Evolutionary conservation across 768 basidiomycete genomes (phyloP), one percentile per base, ranked within the genome.

Genomic region (Piloderma croceum): DNA sequence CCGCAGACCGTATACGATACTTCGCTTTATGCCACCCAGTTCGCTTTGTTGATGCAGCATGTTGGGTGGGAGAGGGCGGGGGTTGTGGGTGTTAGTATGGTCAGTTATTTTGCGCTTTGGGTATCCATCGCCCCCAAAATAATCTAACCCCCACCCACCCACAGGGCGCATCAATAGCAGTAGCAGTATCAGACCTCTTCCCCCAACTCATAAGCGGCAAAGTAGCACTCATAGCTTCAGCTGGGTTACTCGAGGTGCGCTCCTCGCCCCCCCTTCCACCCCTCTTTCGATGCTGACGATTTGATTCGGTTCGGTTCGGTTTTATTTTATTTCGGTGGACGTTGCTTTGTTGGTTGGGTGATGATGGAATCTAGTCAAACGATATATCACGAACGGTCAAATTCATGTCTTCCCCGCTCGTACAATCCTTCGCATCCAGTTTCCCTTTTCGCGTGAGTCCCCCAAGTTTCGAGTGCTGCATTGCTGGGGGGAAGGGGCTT

Each of bases 1-100:
- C 87, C 87, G 0, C 71, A 78, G 17, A 76, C 73, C 12, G 75
- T 71, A 3, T 86, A 90, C 56, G 73, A 85, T 46, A 61, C 74
- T 1, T 61, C 68, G 5, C 66, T 90, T 3, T 82, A 82, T 54
- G 77, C 78, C 1, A 79, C 77, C 0, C 87, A 90, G 51, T 80
- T 90, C n/a, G 88, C 88, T 0, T 70, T 89, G 5, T 73, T 90
- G 36, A 74, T 90, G 72, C 87, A 90, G 47, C 76, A 88, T 46
- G 58, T 89, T 34, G 71, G 68, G 38, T 90, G 87, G 86, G 68
- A 74, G 7, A 73, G 76, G 46, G 78, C 82, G 0, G 62, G 72
- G 39, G 59, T 90, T 27, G 74, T 74, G 1, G 87, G 84, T 11
- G 64, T 87, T 12, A 89, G 86, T 17, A 90, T 90, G 88, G 84